Evolutionary conservation across 768 basidiomycete genomes (phyloP).

Genomic region (Mrakia gelida): DNA sequence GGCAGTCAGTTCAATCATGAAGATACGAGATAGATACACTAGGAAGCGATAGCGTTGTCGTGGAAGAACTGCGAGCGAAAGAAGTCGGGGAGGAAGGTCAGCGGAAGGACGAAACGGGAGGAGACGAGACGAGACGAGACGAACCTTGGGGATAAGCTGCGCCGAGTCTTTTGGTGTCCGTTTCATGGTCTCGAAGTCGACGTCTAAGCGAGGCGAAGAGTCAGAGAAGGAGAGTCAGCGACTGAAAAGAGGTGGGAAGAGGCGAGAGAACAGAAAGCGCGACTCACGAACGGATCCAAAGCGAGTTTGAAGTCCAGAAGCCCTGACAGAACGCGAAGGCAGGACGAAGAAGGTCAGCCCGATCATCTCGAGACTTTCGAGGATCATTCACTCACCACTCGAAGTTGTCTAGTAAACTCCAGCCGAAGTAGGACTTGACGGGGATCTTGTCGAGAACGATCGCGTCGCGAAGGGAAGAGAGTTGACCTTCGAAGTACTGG

Average conservation of each 20-base stretch:
- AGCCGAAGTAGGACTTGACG: constrained; percentile 25
- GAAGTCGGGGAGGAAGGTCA: too few relatives aligned
- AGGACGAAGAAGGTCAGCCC: too few relatives aligned
- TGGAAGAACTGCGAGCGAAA: too few relatives aligned
- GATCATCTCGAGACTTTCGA: too few relatives aligned
- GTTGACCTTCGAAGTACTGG: constrained; percentile 62
- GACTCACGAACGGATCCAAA: constrained; percentile 58
- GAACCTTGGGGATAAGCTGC: constrained; percentile 50
- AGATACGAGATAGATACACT: too few relatives aligned
- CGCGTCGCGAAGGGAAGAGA: constrained; percentile 55
- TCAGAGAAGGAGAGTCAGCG: too few relatives aligned
- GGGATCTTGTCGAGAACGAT: constrained; percentile 62
- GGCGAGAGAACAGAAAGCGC: too few relatives aligned
- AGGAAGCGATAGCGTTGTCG: too few relatives aligned
- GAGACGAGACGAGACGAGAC: background rate
- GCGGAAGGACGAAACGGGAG: too few relatives aligned
- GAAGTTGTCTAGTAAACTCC: constrained; percentile 28
- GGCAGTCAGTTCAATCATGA: too few relatives aligned
- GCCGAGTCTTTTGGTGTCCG: constrained; percentile 63
- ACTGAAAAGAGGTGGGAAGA: too few relatives aligned
- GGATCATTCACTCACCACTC: constrained; percentile 2
- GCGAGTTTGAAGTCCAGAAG: constrained; percentile 63
- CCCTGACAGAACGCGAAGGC: constrained; percentile 39
- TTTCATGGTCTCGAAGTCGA: constrained; percentile 65
- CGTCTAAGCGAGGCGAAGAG: constrained; percentile 44